Percentiles rank a stretch among this genome's conserved stretches.
Conservation (phyloP, 2,329 filamentous ascomycete genomes). For the Lecanicillium sp. region DNA sequence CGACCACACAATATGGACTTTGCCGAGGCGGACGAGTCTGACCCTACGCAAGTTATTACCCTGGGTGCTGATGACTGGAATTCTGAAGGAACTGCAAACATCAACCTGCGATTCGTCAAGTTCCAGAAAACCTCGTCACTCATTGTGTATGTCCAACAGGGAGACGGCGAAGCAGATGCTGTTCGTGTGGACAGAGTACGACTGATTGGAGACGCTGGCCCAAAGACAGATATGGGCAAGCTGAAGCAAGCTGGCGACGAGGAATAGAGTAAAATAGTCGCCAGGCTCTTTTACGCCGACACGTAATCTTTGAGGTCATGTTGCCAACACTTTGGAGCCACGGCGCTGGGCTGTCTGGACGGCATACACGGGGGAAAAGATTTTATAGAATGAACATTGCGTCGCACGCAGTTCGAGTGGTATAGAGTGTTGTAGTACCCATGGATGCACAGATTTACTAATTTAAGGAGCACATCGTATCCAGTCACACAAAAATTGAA, state of each 20-base stretch:
- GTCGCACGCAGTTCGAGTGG: too few relatives aligned
- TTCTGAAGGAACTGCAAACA: conserved; percentile 61
- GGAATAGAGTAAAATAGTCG: conserved; percentile 35
- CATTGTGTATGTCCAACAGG: conserved; percentile 82
- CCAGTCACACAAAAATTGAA: not conserved
- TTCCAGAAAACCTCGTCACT: conserved; percentile 90
- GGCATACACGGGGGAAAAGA: too few relatives aligned
- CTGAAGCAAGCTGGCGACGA: conserved; percentile 87
- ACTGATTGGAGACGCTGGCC: conserved; percentile 79
- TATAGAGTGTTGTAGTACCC: too few relatives aligned
- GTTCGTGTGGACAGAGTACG: conserved; percentile 72
- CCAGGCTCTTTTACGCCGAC: too few relatives aligned
- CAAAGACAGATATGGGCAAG: conserved; percentile 90
- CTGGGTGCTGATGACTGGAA: conserved; percentile 76
- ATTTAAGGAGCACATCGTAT: conserved; percentile 4
- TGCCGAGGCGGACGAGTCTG: conserved; percentile 82
- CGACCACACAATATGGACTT: conserved; percentile 86
- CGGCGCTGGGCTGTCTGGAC: too few relatives aligned
- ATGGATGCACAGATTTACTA: too few relatives aligned
- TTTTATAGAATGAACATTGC: too few relatives aligned
- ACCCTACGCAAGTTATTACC: conserved; percentile 71
- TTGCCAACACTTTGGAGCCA: too few relatives aligned
- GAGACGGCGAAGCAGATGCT: conserved; percentile 75
- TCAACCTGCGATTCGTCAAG: conserved; percentile 83
- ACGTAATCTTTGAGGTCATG: too few relatives aligned